Base-by-base conservation (phyloP, 2,329 filamentous ascomycete genomes). In the Apiospora saccharicola region DNA sequence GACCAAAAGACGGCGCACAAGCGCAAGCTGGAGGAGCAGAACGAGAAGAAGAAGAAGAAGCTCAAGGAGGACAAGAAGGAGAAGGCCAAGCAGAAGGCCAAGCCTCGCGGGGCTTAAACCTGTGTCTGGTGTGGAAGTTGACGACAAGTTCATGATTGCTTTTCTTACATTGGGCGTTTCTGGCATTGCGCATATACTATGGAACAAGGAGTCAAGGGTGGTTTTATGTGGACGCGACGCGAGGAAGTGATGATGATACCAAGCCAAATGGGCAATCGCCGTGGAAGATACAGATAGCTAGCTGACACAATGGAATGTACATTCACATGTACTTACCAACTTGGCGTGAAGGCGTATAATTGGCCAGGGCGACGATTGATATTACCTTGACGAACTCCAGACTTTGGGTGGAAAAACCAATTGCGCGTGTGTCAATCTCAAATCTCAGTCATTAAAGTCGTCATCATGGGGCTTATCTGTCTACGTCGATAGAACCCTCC, bases 31-130 rank as follows among this genome's bases (percentile, higher is more conserved):
- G 96, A 98, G 70, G 94, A 95, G 84, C 97, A 97, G 86, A 87
- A 94, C 44, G 95, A 95, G 78, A 93, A 95, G 77, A 95, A 94
- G 84, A 98, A 96, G 86, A 98, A 98, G 89, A 97, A 95, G 85
- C 88, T 93, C 77, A 99, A 98, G 89, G 91, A 94, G 75, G 94
- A 97, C 72, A 95, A 96, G 79, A 98, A 98, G 86, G 94, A 95
- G 76, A 99, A 98, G 89, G 95, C 95, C 76, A 94, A 94, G 75
- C 90, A 91, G 30, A 99, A 98, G 85, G 88, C 92, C 7, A 98
- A 96, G 85, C 95, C 96, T 19, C 90, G 94, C 74, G 92, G 91
- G 30, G 86, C 89, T 41, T 70, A 68, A 16, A 4, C 34, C 24
- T 51, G 22, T 24, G 6, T 51, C 22, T 2, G 24, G 49, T 24